A percentile compares a stretch with the other conserved stretches of the same genome.
These are phyloP conservation scores for Cercospora janseana DNA, from an alignment of 2,329 filamentous ascomycete species.

Conservation along the genomic window DNA sequence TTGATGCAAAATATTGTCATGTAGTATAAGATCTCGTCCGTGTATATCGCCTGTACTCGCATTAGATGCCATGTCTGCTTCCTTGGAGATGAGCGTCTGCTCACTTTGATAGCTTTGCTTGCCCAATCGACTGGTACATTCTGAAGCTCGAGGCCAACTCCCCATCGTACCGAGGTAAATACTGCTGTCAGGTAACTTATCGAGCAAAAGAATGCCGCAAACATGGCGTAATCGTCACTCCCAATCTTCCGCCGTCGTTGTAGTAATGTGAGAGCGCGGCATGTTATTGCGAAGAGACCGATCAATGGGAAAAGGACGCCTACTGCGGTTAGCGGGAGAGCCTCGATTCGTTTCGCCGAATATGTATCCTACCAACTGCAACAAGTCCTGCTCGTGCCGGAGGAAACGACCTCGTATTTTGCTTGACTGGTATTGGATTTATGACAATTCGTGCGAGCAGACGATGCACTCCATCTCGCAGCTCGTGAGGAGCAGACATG, in stretches of 20 bases:
- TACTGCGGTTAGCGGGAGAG: neutral
- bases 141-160: constrained; percentile 21
- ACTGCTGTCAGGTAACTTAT: constrained; percentile 23
- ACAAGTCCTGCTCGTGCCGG: constrained; percentile 14
- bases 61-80: too few relatives aligned
- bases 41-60: constrained; percentile 32
- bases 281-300: constrained; percentile 24
- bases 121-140: constrained; percentile 24
- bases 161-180: constrained; percentile 27
- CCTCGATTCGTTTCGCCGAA: neutral
- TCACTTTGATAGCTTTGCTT: constrained; percentile 25
- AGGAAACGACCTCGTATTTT: constrained; percentile 13
- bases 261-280: constrained; percentile 22
- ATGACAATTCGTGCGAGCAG: constrained; percentile 7
- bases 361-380: constrained; percentile 10
- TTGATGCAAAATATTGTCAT: constrained; percentile 44
- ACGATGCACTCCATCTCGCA: neutral
- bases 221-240: constrained; percentile 27
- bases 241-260: constrained; percentile 23
- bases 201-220: constrained; percentile 24
- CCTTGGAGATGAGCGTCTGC: too few relatives aligned
- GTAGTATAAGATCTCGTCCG: constrained; percentile 41
- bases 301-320: constrained; percentile 23
- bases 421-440: constrained; percentile 12
- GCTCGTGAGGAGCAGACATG: neutral